Evolutionary conservation across 225 moss, liverwort and hornwort species (phyloP).

Genomic region (Physcomitrium patens): DNA sequence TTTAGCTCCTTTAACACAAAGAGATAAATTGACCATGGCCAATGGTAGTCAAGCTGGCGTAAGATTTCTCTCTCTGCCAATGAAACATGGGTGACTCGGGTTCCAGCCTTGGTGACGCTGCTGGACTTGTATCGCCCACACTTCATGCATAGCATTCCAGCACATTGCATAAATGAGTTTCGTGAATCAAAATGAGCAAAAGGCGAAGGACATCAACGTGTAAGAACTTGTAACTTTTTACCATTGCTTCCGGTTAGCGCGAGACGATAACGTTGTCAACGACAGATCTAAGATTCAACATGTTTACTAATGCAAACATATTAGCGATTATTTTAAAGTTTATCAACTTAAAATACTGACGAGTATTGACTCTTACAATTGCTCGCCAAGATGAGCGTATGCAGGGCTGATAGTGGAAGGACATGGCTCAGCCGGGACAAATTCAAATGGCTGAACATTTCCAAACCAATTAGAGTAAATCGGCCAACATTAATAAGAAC

Average conservation of each 20-base stretch:
- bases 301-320: constrained; percentile 1
- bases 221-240: neutral
- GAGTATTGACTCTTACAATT: constrained; percentile 45
- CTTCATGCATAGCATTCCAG: constrained; percentile 38
- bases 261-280: neutral
- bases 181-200: neutral
- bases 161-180: constrained; percentile 22
- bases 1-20: constrained; percentile 1
- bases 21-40: constrained; percentile 48
- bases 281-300: neutral
- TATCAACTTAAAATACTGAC: constrained; percentile 8
- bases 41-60: constrained; percentile 58
- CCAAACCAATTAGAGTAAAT: constrained; percentile 17
- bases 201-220: constrained; percentile 9
- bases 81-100: constrained; percentile 39
- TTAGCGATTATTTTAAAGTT: constrained; percentile 19
- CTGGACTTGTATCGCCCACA: constrained; percentile 49
- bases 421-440: constrained; percentile 54
- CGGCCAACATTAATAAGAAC: constrained; percentile 14
- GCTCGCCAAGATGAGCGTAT: constrained; percentile 55
- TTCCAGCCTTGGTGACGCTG: constrained; percentile 45
- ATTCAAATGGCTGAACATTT: constrained; percentile 58
- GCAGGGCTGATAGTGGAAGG: constrained; percentile 52
- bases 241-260: neutral
- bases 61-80: constrained; percentile 53